These are phyloP conservation scores for Spiromastix sp. DNA, from an alignment of 2,329 filamentous ascomycete genomes.

Conservation along the genomic window DNA sequence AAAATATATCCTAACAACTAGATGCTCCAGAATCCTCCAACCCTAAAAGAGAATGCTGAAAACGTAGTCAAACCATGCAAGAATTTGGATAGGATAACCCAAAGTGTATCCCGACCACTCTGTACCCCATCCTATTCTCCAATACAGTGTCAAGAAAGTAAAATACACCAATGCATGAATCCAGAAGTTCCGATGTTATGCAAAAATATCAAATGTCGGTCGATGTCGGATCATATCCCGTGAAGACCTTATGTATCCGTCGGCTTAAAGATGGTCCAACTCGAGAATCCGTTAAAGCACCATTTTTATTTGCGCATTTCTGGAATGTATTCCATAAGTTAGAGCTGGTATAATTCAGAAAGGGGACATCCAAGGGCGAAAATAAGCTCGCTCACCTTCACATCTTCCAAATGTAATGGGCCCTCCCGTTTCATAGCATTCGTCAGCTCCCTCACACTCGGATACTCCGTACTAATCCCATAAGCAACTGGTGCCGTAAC, in stretches of 20 bases:
- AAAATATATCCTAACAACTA: too few relatives aligned
- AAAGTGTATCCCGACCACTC: too few relatives aligned
- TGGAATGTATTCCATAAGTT: conserved; percentile 11
- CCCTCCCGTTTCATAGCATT: conserved; percentile 49
- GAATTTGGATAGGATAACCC: too few relatives aligned
- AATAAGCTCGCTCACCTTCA: conserved; percentile 29
- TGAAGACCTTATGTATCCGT: conserved; percentile 40
- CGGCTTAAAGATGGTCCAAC: conserved; percentile 39
- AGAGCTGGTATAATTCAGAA: neutral
- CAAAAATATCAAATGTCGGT: conserved; percentile 32
- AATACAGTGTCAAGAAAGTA: too few relatives aligned
- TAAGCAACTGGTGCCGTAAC: conserved; percentile 64
- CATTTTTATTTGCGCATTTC: conserved; percentile 40
- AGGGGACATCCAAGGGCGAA: neutral
- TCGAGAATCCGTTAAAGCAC: conserved; percentile 33
- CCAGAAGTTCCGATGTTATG: too few relatives aligned
- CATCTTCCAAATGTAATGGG: conserved; percentile 50
- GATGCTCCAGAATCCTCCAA: too few relatives aligned
- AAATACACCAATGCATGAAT: too few relatives aligned
- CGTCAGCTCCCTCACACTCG: conserved; percentile 48
- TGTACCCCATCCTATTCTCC: too few relatives aligned
- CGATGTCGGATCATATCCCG: conserved; percentile 33
- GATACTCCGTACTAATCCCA: conserved; percentile 55
- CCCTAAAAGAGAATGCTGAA: too few relatives aligned
- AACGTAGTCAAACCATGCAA: too few relatives aligned